Conservation (phyloP, 2,329 filamentous ascomycete species). For the Aspergillus vadensis region DNA sequence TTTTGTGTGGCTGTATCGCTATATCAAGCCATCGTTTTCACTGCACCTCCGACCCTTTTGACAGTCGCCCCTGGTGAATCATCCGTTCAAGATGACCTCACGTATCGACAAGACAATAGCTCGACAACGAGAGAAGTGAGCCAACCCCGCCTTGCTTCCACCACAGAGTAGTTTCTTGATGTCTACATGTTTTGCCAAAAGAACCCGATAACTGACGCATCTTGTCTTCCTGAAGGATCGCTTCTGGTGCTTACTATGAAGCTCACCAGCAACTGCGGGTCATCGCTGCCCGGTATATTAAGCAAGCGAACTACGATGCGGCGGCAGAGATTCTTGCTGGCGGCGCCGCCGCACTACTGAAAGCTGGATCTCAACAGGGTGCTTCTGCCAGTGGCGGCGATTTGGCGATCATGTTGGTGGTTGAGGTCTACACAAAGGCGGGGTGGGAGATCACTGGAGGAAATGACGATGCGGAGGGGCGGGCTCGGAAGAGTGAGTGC, state of each 20-base stretch:
- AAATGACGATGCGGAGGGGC: constrained; percentile 60
- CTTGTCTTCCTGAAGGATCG: constrained; percentile 61
- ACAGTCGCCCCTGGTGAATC: constrained; percentile 3
- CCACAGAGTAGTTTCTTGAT: background rate
- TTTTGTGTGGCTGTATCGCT: too few relatives aligned
- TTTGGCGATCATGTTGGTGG: constrained; percentile 78
- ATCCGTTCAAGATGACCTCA: constrained; percentile 39
- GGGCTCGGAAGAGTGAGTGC: constrained; percentile 60
- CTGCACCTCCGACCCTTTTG: background rate
- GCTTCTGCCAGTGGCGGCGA: constrained; percentile 93
- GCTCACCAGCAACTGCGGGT: constrained; percentile 97
- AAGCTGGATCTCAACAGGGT: constrained; percentile 66
- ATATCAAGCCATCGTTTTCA: background rate
- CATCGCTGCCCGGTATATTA: constrained; percentile 90
- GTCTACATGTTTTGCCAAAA: background rate
- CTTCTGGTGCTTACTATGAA: constrained; percentile 93
- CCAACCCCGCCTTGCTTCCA: background rate
- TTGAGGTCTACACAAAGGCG: constrained; percentile 89
- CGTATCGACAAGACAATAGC: constrained; percentile 70
- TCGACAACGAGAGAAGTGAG: constrained; percentile 75
- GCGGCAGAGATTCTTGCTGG: constrained; percentile 84
- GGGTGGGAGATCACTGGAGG: constrained; percentile 64
- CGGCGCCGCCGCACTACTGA: constrained; percentile 79
- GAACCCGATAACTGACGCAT: constrained; percentile 18
- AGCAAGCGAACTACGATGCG: constrained; percentile 77